Conservation (phyloP, 1,139 yeast species). For the Magnusiomyces paraingens region DNA sequence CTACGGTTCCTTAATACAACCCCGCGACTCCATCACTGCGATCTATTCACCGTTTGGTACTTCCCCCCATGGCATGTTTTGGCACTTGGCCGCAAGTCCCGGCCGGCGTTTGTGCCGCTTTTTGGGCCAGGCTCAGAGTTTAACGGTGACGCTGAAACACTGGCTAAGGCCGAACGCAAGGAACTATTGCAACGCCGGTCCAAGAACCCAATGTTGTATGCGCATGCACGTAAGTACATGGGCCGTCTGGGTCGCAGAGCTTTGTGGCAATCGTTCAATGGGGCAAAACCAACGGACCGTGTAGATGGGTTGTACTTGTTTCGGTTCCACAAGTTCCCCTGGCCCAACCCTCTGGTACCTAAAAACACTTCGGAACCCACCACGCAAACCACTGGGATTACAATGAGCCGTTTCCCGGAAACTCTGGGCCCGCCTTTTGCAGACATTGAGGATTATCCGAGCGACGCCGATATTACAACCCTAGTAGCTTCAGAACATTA, state of each 20-base stretch:
- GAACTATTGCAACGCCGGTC: slow-evolving; percentile 18
- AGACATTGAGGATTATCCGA: too few relatives aligned
- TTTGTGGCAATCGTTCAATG: slow-evolving; percentile 29
- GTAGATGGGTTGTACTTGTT: slow-evolving; percentile 47
- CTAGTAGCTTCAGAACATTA: slow-evolving; percentile 34
- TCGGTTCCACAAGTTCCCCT: slow-evolving; percentile 25
- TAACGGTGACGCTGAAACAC: slow-evolving; percentile 24
- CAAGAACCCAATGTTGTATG: slow-evolving; percentile 37
- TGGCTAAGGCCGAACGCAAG: background rate
- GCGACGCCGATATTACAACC: background rate
- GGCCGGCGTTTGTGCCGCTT: slow-evolving; percentile 39
- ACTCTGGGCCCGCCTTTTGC: too few relatives aligned
- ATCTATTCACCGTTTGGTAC: slow-evolving; percentile 26
- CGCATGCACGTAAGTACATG: slow-evolving; percentile 36
- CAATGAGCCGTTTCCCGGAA: too few relatives aligned
- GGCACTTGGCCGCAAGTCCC: slow-evolving; percentile 43
- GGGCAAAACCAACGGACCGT: slow-evolving; percentile 20
- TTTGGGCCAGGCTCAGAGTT: slow-evolving; percentile 23
- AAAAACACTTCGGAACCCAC: background rate
- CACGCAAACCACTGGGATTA: too few relatives aligned
- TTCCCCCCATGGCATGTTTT: slow-evolving; percentile 44
- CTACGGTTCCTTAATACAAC: slow-evolving; percentile 15
- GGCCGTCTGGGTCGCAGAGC: slow-evolving; percentile 38
- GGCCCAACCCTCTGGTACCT: background rate
- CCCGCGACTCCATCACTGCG: slow-evolving; percentile 18